phyloP scores from a whole-genome alignment of 371 early-diverging fungal genomes.

The Syncephalastrum sp. region DNA sequence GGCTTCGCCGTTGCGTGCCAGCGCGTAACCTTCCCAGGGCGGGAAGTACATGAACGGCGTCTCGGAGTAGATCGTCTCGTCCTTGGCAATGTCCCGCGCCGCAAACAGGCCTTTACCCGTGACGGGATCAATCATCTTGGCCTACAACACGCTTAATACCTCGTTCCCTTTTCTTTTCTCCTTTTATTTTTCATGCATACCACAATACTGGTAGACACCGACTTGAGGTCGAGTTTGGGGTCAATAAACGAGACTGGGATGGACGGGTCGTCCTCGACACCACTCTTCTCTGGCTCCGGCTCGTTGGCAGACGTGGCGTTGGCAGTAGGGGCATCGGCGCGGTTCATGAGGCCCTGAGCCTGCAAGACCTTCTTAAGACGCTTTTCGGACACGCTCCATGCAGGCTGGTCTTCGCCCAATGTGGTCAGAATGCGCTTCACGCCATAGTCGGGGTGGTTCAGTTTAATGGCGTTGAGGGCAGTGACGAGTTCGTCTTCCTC shows the following conservation, averaged over 20 bases:
- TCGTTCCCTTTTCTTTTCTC: background rate
- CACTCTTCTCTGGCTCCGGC: conserved; percentile 31
- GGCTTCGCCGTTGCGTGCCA: conserved; percentile 49
- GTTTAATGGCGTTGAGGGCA: conserved; percentile 50
- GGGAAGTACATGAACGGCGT: conserved; percentile 66
- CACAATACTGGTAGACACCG: conserved; percentile 35
- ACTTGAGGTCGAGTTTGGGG: conserved; percentile 50
- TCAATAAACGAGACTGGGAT: conserved; percentile 65
- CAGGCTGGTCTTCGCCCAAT: conserved; percentile 42
- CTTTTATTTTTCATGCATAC: conserved; percentile 17
- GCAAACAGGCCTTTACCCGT: conserved; percentile 69
- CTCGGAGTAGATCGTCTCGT: conserved; percentile 56
- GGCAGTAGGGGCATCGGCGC: background rate
- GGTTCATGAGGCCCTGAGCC: conserved; percentile 44
- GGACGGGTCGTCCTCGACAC: conserved; percentile 55
- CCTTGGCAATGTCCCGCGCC: conserved; percentile 52
- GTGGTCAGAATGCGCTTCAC: conserved; percentile 54
- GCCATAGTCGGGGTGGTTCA: conserved; percentile 53
- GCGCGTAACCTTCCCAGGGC: conserved; percentile 55
- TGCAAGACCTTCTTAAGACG: conserved; percentile 67
- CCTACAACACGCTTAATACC: conserved; percentile 14
- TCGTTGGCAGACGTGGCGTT: background rate
- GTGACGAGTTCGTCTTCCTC: conserved; percentile 34
- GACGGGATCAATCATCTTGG: conserved; percentile 57
- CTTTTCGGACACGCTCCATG: conserved; percentile 68